A percentile compares a stretch with the other conserved stretches of the same genome.
These are phyloP conservation scores for Populus davidiana DNA, from an alignment of 345 rosid species.

Conservation along the genomic window DNA sequence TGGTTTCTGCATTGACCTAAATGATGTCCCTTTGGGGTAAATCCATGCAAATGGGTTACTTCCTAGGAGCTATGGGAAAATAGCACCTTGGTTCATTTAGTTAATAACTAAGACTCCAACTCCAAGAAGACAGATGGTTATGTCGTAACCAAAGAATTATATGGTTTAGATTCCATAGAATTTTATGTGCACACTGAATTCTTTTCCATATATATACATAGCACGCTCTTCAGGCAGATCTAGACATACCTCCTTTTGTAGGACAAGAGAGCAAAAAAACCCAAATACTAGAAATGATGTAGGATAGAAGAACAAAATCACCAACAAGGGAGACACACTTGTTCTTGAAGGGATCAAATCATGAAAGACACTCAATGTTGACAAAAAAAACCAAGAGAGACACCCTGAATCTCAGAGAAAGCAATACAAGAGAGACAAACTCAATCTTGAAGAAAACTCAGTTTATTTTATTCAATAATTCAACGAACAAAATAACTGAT, in stretches of 20 bases:
- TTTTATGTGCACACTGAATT: neutral
- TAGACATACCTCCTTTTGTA: neutral
- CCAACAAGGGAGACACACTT: too few species aligned
- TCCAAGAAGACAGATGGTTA: neutral
- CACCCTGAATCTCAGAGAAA: too few species aligned
- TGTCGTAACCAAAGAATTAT: neutral
- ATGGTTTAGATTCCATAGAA: neutral
- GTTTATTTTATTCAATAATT: too few species aligned
- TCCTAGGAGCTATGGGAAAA: neutral
- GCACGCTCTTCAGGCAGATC: conserved; percentile 1
- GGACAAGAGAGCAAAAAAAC: too few species aligned
- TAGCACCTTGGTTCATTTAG: neutral
- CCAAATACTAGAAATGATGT: too few species aligned
- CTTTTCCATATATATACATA: neutral
- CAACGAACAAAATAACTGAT: too few species aligned
- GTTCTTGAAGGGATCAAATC: too few species aligned
- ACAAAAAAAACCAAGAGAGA: too few species aligned
- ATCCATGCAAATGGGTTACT: neutral
- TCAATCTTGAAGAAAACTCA: too few species aligned
- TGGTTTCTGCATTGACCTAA: neutral
- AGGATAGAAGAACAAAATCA: too few species aligned
- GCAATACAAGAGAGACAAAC: too few species aligned
- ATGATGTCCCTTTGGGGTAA: neutral
- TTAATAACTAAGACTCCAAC: neutral
- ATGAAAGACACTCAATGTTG: too few species aligned